Evolutionary conservation across 768 basidiomycete genomes (phyloP), one percentile per base, ranked within the genome.

Genomic region (Termitomyces sp.): DNA sequence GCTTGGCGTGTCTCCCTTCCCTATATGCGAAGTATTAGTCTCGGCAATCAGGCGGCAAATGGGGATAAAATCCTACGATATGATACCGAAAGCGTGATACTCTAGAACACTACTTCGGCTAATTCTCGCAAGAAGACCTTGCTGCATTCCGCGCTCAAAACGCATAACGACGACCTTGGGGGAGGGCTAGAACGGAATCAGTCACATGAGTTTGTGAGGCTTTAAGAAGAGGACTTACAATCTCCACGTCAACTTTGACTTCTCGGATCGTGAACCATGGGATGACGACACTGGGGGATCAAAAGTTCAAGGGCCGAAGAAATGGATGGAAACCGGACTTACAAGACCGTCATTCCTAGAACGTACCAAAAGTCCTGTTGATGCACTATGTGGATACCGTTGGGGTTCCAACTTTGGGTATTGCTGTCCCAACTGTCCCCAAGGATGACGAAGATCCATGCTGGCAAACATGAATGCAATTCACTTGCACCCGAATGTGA

Each of bases 91-190:
- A 14, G 89, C 89, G 66, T 91, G 90, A 68, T 90, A 92, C 70
- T 92, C 90, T 81, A 86, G 79, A 58, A 90, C 75, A 43, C 84
- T 77, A 63, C 81, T 80, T 68, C 89, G 86, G 69, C 86, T 86
- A 68, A 92, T 83, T 64, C 90, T 85, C 64, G 87, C 83, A 48
- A 91, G 75, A 53, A 92, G 72, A 47, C 90, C 89, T 66, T 91
- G 90, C 67, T 91, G 89, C 89, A 92, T 91, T 31, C 90, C 90
- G 58, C 89, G 83, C 70, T 87, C 78, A 63, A 91, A 90, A 49
- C 88, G 86, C 60, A 92, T 75, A 45, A 92, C 75, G 6, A 85
- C 89, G 14, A 89, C 89, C 67, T 91, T 91, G 14, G 85, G 83
- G 44, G 90, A 91, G 41, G 90, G 88, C 88, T 90, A 54, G 37